Evolutionary conservation across 2,329 filamentous ascomycete genomes (phyloP).

Genomic region (Shiraia sp.): DNA sequence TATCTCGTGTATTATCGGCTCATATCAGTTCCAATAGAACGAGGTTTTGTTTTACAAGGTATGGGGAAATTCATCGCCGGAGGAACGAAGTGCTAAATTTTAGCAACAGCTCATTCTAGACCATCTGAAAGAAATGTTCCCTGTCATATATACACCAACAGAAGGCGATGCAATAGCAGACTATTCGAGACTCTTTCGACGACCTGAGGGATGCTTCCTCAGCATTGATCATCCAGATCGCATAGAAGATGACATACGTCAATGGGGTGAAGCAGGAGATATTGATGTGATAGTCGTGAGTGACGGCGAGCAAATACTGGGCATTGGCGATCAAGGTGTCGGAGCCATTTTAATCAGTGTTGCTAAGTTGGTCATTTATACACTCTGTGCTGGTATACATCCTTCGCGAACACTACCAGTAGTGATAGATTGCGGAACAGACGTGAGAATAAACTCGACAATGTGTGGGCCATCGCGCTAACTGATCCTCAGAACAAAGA

Average conservation of each 20-base stretch:
- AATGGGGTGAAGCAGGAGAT: constrained; percentile 72
- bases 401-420: constrained; percentile 78
- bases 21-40: no score
- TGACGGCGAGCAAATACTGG: constrained; percentile 74
- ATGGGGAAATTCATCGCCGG: constrained; percentile 11
- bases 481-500: constrained; percentile 61
- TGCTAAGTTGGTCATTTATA: constrained; percentile 81
- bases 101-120: constrained; percentile 67
- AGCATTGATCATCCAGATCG: constrained; percentile 71
- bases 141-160: constrained; percentile 87
- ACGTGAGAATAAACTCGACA: constrained; percentile 49
- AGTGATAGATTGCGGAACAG: constrained; percentile 82
- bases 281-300: constrained; percentile 89
- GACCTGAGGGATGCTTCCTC: constrained; percentile 79
- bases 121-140: constrained; percentile 85
- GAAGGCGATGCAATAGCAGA: constrained; percentile 88
- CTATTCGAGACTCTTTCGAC: constrained; percentile 76
- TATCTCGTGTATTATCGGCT: no score
- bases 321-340: constrained; percentile 87
- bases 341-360: constrained; percentile 83
- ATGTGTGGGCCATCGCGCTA: not conserved
- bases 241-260: constrained; percentile 67
- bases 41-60: constrained; percentile 79
- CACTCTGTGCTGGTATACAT: constrained; percentile 84
- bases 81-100: constrained; percentile 1